Percentiles rank a stretch among this genome's conserved stretches.
Evolutionary conservation across 2,329 filamentous ascomycete genomes (phyloP).

Genomic region (Ascocoryne sarcoides): DNA sequence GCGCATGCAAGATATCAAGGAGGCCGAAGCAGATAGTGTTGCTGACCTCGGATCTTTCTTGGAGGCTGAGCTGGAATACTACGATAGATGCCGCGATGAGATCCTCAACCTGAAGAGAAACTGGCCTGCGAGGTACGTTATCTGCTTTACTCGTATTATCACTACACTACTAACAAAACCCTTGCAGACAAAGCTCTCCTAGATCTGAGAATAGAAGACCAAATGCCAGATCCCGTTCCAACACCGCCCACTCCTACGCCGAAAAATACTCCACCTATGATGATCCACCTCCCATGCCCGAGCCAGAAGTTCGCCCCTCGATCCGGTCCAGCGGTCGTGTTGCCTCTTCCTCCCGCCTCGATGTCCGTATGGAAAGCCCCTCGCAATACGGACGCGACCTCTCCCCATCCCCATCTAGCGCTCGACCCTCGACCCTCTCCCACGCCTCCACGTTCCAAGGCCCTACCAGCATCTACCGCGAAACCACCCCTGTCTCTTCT

Average conservation of each 20-base stretch:
- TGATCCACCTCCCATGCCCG: constrained; percentile 35
- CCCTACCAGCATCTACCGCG: constrained; percentile 41
- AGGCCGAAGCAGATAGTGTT: constrained; percentile 77
- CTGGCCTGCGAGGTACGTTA: constrained; percentile 55
- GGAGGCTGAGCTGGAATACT: constrained; percentile 82
- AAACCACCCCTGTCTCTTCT: constrained; percentile 41
- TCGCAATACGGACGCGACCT: constrained; percentile 25
- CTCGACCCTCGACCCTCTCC: constrained; percentile 40
- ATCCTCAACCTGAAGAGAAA: constrained; percentile 60
- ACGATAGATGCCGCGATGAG: constrained; percentile 83
- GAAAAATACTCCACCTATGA: constrained; percentile 50
- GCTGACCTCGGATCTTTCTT: constrained; percentile 72
- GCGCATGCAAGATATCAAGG: constrained; percentile 94
- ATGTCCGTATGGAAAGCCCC: constrained; percentile 13
- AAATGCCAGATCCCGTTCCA: constrained; percentile 46
- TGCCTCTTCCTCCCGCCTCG: constrained; percentile 19
- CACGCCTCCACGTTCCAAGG: constrained; percentile 52
- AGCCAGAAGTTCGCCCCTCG: constrained; percentile 37
- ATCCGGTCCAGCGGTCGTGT: constrained; percentile 38
- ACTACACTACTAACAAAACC: constrained; percentile 5
- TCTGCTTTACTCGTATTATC: background rate
- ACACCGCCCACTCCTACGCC: constrained; percentile 54
- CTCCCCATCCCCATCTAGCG: constrained; percentile 23
- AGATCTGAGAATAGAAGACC: constrained; percentile 19
- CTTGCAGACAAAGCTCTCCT: constrained; percentile 22